Base-by-base conservation (phyloP, 768 basidiomycete species). In the Sarcodon sp. region DNA sequence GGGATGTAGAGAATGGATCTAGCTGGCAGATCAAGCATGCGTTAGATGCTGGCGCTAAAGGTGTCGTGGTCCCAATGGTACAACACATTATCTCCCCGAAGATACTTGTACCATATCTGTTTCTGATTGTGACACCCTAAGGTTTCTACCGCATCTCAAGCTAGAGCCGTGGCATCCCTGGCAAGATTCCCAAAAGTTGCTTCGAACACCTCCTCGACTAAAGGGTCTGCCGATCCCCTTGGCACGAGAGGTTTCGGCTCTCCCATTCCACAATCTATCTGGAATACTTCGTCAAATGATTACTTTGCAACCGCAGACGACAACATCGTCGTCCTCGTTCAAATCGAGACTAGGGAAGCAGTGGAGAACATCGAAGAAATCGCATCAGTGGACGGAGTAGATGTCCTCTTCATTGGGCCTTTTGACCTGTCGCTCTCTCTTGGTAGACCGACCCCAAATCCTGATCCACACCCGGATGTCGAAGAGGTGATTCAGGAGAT, bases 11-110 rank as follows among this genome's bases (percentile, higher is more conserved):
- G 36, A 64, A 64, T 0, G 72, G 75, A 52, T 77, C 77, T 2
- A 69, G 69, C 48, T 83, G 80, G 80, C 80, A 83, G 59, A 81
- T 84, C 62, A 84, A 84, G 63, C 69, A 77, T 51, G 80, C 76
- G 0, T 69, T 84, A 32, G 82, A 84, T 55, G 75, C 77, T 0
- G 83, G 82, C 4, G 82, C 81, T 13, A 66, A 69, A 27, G 80
- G 83, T 0, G 63, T 83, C 4, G 55, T 86, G 37, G 75, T 83
- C 0, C 82, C 83, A 4, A 79, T 84, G 79, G 79, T 83, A 54
- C 35, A 65, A 48, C 34, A 9, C 18, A 15, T 37, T 11, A 3
- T 46, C 10, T 37, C 18, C 5, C 33, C 27, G 4, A 13, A 34
- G 3, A 31, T 32, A 16, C 11, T 32, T 38, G 44, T 15, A 35